phyloP scores from a whole-genome alignment of 177 flowering plant genomes.

The Vitis hybrid region DNA sequence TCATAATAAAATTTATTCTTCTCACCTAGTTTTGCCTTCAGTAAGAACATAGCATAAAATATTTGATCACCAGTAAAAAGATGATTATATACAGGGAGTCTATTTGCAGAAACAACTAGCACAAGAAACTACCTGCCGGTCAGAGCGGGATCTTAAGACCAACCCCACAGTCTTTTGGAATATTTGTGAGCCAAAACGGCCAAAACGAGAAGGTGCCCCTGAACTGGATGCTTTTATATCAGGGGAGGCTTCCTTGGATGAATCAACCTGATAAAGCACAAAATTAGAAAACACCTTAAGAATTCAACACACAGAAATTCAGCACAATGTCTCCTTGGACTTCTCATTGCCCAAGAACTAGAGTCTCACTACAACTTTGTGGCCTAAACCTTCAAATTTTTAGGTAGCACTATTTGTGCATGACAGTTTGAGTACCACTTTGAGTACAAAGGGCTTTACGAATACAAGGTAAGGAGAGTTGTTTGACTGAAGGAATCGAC shows the following conservation, averaged over 20 bases:
- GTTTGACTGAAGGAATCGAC: too few species aligned
- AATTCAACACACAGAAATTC: background rate
- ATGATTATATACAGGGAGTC: background rate
- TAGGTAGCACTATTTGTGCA: too few species aligned
- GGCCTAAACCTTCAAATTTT: too few species aligned
- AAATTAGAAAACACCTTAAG: background rate
- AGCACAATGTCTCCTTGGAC: too few species aligned
- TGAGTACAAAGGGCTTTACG: too few species aligned
- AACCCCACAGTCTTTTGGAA: conserved; percentile 33
- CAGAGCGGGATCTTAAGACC: conserved; percentile 21
- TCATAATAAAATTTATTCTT: conserved; percentile 32
- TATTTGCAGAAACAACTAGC: background rate
- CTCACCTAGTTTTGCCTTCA: conserved; percentile 33
- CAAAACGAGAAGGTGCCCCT: conserved; percentile 23
- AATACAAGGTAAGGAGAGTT: too few species aligned
- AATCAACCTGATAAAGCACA: conserved; percentile 15
- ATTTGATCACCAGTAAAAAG: background rate
- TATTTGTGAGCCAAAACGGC: conserved; percentile 30
- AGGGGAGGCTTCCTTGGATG: conserved; percentile 15
- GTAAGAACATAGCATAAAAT: background rate
- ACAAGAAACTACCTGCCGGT: conserved; percentile 20
- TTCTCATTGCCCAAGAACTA: too few species aligned
- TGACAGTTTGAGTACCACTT: too few species aligned
- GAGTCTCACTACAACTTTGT: too few species aligned
- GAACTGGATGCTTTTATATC: conserved; percentile 14